A percentile compares a stretch with the other conserved stretches of the same genome.
Evolutionary conservation across 805 yeast species (phyloP).

Genomic region (Torulaspora gathmanii): DNA sequence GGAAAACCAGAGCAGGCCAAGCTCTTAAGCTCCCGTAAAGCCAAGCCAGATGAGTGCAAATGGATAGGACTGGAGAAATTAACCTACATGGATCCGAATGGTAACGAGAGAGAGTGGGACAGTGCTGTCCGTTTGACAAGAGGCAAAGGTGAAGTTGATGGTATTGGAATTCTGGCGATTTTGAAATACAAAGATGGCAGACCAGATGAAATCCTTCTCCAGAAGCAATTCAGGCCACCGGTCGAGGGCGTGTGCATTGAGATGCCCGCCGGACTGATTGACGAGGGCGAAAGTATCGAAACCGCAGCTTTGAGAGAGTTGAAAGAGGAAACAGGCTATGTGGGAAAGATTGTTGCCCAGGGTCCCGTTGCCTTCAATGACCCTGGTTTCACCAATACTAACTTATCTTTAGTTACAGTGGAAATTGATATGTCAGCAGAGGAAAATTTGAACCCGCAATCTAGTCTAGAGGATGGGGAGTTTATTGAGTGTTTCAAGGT

Average conservation of each 20-base stretch:
- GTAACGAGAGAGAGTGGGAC: slow-evolving; percentile 78
- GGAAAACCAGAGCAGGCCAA: slow-evolving; percentile 39
- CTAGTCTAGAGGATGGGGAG: slow-evolving; percentile 84
- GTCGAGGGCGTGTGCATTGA: slow-evolving; percentile 83
- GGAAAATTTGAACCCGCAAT: slow-evolving; percentile 62
- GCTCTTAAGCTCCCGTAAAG: slow-evolving; percentile 29
- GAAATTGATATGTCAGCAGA: slow-evolving; percentile 65
- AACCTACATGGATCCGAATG: slow-evolving; percentile 68
- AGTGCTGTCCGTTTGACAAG: slow-evolving; percentile 79
- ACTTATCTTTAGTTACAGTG: slow-evolving; percentile 71
- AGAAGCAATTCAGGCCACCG: slow-evolving; percentile 93
- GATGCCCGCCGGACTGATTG: slow-evolving; percentile 92
- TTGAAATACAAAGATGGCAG: slow-evolving; percentile 46
- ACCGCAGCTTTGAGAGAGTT: slow-evolving; percentile 83
- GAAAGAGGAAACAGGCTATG: slow-evolving; percentile 88
- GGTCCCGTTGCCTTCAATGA: slow-evolving; percentile 60
- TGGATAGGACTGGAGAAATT: slow-evolving; percentile 68
- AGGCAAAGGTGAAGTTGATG: slow-evolving; percentile 59
- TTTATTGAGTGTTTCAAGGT: slow-evolving; percentile 84
- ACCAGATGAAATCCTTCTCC: slow-evolving; percentile 55
- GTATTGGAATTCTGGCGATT: slow-evolving; percentile 84
- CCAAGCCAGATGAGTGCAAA: slow-evolving; percentile 46
- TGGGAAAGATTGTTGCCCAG: slow-evolving; percentile 53
- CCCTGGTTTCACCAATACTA: slow-evolving; percentile 90
- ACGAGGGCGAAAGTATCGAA: slow-evolving; percentile 72